Conservation (phyloP, 2,329 filamentous ascomycete genomes). For the Trichothecium roseum region DNA sequence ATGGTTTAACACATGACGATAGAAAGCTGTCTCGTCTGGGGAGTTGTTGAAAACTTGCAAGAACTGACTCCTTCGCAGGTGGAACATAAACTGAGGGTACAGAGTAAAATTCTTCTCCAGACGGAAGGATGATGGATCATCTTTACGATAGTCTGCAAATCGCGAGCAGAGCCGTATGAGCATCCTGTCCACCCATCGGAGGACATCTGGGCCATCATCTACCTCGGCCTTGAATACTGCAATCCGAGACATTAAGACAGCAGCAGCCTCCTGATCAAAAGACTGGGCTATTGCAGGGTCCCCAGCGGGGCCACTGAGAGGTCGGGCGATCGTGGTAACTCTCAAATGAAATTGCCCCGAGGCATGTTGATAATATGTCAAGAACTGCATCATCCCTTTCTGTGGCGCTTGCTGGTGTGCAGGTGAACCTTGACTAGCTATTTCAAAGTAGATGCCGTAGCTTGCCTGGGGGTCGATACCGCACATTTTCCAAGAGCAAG, state of each 20-base stretch:
- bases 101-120: constrained; percentile 98
- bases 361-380: constrained; percentile 97
- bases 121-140: constrained; percentile 93
- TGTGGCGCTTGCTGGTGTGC: constrained; percentile 81
- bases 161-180: constrained; percentile 91
- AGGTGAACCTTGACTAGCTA: constrained; percentile 76
- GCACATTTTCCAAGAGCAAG: constrained; percentile 99
- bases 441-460: constrained; percentile 96
- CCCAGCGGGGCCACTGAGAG: constrained; percentile 84
- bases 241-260: constrained; percentile 97
- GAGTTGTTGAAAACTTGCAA: constrained; percentile 99
- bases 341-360: constrained; percentile 93
- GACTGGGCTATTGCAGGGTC: constrained; percentile 93
- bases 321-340: constrained; percentile 86
- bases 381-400: constrained; percentile 93
- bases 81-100: constrained; percentile 99
- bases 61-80: constrained; percentile 92
- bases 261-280: constrained; percentile 95
- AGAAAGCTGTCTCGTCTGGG: constrained; percentile 98
- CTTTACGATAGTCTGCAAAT: constrained; percentile 96
- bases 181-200: constrained; percentile 98
- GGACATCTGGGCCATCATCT: constrained; percentile 94
- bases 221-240: constrained; percentile 98
- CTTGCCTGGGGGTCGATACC: constrained; percentile 89
- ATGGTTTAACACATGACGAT: constrained; percentile 91